Percentiles rank a stretch among this genome's conserved stretches.
phyloP scores from a whole-genome alignment of 768 basidiomycete genomes.

The Termitomyces sp. region DNA sequence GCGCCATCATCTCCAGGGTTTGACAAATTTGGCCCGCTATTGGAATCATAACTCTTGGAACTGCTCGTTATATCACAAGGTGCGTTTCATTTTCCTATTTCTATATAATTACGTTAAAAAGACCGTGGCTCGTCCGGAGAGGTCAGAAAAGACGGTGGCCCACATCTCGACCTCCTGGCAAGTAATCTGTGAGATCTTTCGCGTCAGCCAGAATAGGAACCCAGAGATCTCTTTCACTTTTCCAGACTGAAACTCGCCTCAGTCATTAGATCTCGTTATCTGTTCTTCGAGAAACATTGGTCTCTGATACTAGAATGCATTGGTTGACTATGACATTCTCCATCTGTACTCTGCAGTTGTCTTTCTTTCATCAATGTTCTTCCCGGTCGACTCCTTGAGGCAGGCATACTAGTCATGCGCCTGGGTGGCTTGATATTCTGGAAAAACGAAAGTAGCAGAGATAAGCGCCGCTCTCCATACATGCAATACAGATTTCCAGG shows the following conservation, averaged over 20 bases:
- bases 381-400: not conserved
- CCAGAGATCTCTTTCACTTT: not conserved
- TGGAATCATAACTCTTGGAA: not conserved
- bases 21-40: not conserved
- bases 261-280: not conserved
- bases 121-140: too few relatives aligned
- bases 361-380: not conserved
- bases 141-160: not conserved
- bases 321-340: not conserved
- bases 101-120: not conserved
- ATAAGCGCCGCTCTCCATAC: not conserved
- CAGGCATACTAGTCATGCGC: not conserved
- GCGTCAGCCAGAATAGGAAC: not conserved
- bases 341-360: not conserved
- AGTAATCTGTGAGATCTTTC: not conserved
- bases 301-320: not conserved
- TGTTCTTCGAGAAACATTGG: not conserved
- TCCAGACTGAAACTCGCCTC: too few relatives aligned
- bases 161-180: not conserved
- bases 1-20: not conserved
- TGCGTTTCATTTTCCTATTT: not conserved
- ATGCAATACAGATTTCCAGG: not conserved
- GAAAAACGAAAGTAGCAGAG: not conserved
- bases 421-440: not conserved
- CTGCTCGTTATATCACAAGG: not conserved